A percentile compares a stretch with the other conserved stretches of the same genome.
Evolutionary conservation across 495 filamentous ascomycete genomes (phyloP).

Genomic region (Cryomyces minteri): DNA sequence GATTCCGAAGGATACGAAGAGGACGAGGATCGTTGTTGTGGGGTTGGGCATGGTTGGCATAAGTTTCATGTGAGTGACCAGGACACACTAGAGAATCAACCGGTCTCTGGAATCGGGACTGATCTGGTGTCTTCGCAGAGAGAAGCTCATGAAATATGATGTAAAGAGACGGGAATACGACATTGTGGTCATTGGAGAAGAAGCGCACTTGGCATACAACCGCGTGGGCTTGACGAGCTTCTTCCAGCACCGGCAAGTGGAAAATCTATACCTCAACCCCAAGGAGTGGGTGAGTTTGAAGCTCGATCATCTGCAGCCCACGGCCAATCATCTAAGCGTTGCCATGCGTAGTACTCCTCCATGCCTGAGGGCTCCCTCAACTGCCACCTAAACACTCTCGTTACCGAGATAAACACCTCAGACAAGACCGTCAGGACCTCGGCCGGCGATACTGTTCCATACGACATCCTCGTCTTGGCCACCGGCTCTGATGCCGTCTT

Average conservation of each 20-base stretch:
- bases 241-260: constrained; percentile 78
- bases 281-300: constrained; percentile 56
- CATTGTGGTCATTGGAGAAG: constrained; percentile 82
- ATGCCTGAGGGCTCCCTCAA: constrained; percentile 47
- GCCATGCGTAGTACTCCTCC: constrained; percentile 30
- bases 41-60: constrained; percentile 95
- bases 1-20: constrained; percentile 11
- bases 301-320: background rate
- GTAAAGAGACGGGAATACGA: constrained; percentile 59
- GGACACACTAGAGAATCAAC: background rate
- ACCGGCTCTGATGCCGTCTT: constrained; percentile 85
- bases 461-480: constrained; percentile 78
- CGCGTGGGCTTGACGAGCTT: constrained; percentile 88
- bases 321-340: background rate
- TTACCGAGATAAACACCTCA: constrained; percentile 47
- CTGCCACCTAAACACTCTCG: constrained; percentile 71
- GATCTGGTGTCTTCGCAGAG: constrained; percentile 26
- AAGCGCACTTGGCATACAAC: constrained; percentile 85
- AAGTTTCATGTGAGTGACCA: constrained; percentile 58
- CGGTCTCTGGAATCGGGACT: background rate
- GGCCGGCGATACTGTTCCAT: constrained; percentile 49
- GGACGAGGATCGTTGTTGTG: constrained; percentile 68
- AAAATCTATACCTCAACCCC: constrained; percentile 81
- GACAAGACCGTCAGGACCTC: constrained; percentile 54
- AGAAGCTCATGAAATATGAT: constrained; percentile 82